Evolutionary conservation across 73 alveolate species (phyloP).

Genomic region (Stentor coeruleus): DNA sequence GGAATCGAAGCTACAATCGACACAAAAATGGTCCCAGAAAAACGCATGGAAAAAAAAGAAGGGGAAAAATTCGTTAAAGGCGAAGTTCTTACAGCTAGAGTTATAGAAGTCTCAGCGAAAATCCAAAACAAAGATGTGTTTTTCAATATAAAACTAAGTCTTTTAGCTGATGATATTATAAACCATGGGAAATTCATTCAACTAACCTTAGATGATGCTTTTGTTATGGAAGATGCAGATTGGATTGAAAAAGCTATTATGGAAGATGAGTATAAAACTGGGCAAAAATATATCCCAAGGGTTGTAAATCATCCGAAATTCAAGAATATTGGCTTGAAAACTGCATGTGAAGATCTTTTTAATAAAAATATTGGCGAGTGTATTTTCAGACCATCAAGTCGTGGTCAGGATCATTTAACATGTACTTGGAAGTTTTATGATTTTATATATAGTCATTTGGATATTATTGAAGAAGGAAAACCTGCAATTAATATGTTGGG

Average conservation of each 20-base stretch:
- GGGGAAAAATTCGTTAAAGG: conserved; percentile 33
- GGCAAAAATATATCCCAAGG: conserved; percentile 61
- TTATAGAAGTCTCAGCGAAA: conserved; percentile 10
- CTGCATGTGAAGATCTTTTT: conserved; percentile 65
- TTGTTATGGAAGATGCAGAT: conserved; percentile 54
- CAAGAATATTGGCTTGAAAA: conserved; percentile 66
- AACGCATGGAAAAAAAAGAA: conserved; percentile 34
- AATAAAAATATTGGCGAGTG: conserved; percentile 83
- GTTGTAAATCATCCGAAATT: conserved; percentile 78
- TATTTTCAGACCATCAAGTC: conserved; percentile 83
- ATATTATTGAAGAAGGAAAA: conserved; percentile 77
- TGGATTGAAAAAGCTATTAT: conserved; percentile 46
- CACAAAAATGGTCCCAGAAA: conserved; percentile 33
- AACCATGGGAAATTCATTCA: conserved; percentile 46
- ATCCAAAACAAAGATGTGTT: conserved; percentile 23
- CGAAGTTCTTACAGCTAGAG: conserved; percentile 16
- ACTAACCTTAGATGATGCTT: conserved; percentile 27
- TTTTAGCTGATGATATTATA: conserved; percentile 54
- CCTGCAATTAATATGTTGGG: conserved; percentile 75
- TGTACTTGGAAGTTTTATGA: conserved; percentile 88
- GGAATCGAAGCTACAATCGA: conserved; percentile 19
- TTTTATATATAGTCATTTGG: conserved; percentile 72
- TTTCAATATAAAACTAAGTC: conserved; percentile 39
- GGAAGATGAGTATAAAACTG: conserved; percentile 38
- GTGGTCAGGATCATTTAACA: conserved; percentile 79